phyloP scores from a whole-genome alignment of 2,329 filamentous ascomycete species.

The Teratosphaeria destructans region DNA sequence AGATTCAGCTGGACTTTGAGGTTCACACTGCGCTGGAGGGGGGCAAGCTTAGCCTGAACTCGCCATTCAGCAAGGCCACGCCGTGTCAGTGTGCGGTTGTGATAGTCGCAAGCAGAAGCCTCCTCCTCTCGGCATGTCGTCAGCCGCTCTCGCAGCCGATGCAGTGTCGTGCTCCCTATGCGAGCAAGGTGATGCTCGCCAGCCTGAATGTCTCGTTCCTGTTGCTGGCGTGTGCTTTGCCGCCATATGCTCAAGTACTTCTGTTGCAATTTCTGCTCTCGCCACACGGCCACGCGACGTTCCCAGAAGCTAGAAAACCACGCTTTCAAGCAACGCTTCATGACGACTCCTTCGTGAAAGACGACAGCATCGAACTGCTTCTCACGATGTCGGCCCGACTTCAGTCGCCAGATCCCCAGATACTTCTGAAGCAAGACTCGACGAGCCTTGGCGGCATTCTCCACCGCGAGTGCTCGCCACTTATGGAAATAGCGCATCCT shows the following conservation, averaged over 20 bases:
- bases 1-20: constrained; percentile 36
- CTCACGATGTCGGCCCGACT: constrained; percentile 19
- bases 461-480: constrained; percentile 55
- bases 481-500: constrained; percentile 57
- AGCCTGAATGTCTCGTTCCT: constrained; percentile 6
- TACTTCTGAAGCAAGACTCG: constrained; percentile 46
- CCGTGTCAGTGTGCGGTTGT: neutral
- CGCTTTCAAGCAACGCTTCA: constrained; percentile 15
- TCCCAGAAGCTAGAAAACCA: constrained; percentile 16
- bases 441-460: constrained; percentile 46
- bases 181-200: constrained; percentile 1
- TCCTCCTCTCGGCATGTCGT: neutral
- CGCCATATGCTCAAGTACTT: constrained; percentile 7
- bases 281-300: constrained; percentile 22
- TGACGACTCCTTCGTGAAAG: constrained; percentile 16
- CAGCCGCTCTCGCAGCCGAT: neutral
- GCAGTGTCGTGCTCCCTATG: neutral
- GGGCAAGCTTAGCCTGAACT: constrained; percentile 3
- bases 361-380: constrained; percentile 15
- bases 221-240: neutral
- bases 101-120: neutral
- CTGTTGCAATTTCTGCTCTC: constrained; percentile 18
- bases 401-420: constrained; percentile 43
- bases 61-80: neutral
- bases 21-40: constrained; percentile 21